A percentile compares a stretch with the other conserved stretches of the same genome.
phyloP scores from a whole-genome alignment of 805 yeast species.

The Metschnikowia gruessii region DNA sequence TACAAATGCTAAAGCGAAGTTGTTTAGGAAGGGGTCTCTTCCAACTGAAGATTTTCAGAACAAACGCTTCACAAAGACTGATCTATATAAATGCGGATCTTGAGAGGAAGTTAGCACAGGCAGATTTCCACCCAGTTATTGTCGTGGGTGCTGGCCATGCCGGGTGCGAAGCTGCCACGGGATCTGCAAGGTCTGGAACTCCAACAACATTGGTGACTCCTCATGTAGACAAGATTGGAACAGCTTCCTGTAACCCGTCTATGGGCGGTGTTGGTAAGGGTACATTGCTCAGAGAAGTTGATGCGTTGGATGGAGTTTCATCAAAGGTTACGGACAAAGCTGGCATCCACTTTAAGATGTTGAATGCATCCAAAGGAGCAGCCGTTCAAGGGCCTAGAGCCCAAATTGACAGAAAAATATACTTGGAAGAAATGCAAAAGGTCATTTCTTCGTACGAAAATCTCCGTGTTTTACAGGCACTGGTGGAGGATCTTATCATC shows the following conservation, averaged over 20 bases:
- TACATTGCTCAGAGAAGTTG: slow-evolving; percentile 85
- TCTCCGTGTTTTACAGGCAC: slow-evolving; percentile 62
- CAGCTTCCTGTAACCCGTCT: slow-evolving; percentile 95
- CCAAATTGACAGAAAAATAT: slow-evolving; percentile 85
- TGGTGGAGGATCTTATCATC: slow-evolving; percentile 81
- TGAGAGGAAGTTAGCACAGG: slow-evolving; percentile 24
- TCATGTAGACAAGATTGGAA: slow-evolving; percentile 69
- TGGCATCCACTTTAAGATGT: slow-evolving; percentile 85
- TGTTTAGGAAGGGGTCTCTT: not conserved
- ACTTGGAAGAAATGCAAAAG: slow-evolving; percentile 74
- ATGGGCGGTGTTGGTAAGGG: slow-evolving; percentile 99
- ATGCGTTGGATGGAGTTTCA: slow-evolving; percentile 93
- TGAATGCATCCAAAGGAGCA: slow-evolving; percentile 85
- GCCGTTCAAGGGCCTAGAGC: slow-evolving; percentile 99
- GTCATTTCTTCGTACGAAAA: slow-evolving; percentile 55
- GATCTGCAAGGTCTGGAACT: slow-evolving; percentile 82
- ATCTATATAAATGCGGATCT: slow-evolving; percentile 39
- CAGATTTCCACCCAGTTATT: slow-evolving; percentile 58
- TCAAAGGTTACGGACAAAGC: slow-evolving; percentile 85
- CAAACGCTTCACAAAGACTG: slow-evolving; percentile 7
- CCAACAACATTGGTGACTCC: slow-evolving; percentile 76
- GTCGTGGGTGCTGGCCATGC: slow-evolving; percentile 99
- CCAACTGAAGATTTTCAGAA: not conserved
- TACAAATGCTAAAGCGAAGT: not conserved
- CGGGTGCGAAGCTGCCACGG: slow-evolving; percentile 96